phyloP scores from a whole-genome alignment of 768 basidiomycete genomes.

The Tulasnella sp. region DNA sequence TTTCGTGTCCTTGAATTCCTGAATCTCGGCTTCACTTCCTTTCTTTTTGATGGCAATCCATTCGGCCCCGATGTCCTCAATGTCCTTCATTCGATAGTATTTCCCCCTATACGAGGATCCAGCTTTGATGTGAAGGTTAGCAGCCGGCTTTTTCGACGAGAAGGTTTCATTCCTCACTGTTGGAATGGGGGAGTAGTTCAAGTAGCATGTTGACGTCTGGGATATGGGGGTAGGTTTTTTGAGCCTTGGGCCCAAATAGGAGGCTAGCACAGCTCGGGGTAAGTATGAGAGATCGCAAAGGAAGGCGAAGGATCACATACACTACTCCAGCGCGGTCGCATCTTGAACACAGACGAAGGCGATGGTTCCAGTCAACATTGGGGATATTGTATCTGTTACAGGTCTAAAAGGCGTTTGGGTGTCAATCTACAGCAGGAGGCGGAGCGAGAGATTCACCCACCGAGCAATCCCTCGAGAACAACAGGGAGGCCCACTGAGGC shows the following conservation, averaged over 20 bases:
- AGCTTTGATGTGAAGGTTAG: not conserved
- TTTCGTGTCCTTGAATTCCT: not conserved
- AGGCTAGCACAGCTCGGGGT: not conserved
- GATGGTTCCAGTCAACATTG: not conserved
- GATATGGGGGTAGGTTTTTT: not conserved
- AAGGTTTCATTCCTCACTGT: not conserved
- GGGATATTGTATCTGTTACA: not conserved
- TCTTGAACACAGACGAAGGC: not conserved
- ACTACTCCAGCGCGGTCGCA: not conserved
- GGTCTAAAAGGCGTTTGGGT: not conserved
- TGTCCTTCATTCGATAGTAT: not conserved
- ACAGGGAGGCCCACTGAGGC: not conserved
- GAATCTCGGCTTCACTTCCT: not conserved
- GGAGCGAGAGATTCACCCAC: not conserved
- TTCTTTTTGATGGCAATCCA: not conserved
- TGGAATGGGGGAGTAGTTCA: not conserved
- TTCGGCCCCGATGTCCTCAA: not conserved
- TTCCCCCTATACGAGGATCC: not conserved
- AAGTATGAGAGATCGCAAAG: not conserved
- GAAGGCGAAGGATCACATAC: not conserved
- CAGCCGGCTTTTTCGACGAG: accelerated
- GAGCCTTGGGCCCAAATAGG: not conserved
- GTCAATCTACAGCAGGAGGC: not conserved
- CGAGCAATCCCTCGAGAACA: not conserved
- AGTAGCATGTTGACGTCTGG: not conserved